Conservation (phyloP, 352 stramenopile genomes). For the Globisporangium irregulare region DNA sequence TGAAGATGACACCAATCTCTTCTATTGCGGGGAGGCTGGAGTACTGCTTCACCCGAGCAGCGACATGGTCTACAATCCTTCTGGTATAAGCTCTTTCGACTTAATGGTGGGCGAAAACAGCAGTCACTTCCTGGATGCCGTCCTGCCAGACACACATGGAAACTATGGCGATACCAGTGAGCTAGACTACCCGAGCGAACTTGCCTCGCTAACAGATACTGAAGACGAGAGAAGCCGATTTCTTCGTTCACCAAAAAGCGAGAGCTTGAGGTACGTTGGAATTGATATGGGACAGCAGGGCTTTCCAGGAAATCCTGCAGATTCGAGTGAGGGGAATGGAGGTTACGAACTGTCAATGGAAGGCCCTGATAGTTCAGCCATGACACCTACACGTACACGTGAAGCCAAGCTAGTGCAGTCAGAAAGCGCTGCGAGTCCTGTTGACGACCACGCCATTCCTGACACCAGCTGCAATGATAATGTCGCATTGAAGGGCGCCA, state of each 20-base stretch:
- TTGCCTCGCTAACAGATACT: slow-evolving; percentile 7
- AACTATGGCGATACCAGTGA: neutral
- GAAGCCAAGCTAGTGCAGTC: neutral
- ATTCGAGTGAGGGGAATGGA: neutral
- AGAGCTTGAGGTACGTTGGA: neutral
- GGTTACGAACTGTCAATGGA: neutral
- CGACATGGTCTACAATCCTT: neutral
- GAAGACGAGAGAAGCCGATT: neutral
- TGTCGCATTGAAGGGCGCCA: neutral
- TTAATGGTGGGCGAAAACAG: neutral
- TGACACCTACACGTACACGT: too few relatives aligned
- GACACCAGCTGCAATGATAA: neutral
- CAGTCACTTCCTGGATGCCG: neutral
- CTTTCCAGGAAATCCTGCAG: neutral
- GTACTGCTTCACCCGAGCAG: neutral
- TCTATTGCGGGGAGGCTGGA: neutral
- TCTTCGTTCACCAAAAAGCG: neutral
- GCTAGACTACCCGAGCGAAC: neutral
- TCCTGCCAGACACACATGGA: neutral
- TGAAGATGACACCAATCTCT: neutral
- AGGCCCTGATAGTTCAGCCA: neutral
- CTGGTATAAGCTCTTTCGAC: neutral
- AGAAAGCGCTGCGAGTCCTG: too few relatives aligned
- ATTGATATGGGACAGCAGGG: neutral
- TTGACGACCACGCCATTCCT: neutral